These are phyloP conservation scores for Parascedosporium putredinis DNA, from an alignment of 2,329 filamentous ascomycete species.

Conservation along the genomic window DNA sequence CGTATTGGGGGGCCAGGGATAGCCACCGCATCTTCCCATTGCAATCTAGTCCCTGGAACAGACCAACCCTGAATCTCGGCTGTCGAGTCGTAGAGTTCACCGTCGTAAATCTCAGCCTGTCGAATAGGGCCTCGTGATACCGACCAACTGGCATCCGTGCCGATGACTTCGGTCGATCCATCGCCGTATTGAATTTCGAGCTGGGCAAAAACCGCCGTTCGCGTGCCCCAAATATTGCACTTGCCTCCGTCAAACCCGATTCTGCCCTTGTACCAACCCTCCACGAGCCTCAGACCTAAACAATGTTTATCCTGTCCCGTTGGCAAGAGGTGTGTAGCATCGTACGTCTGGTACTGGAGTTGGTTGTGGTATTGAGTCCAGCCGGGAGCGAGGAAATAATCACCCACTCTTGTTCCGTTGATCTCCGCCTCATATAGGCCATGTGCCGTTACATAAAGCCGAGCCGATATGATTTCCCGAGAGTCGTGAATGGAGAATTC, in stretches of 20 bases:
- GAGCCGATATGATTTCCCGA: conserved; percentile 17
- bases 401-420: conserved; percentile 31
- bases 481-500: conserved; percentile 19
- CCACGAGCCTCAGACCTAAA: conserved; percentile 30
- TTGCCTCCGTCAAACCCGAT: conserved; percentile 19
- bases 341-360: conserved; percentile 42
- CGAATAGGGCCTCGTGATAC: conserved; percentile 6
- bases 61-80: neutral
- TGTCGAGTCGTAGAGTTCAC: conserved; percentile 11
- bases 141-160: conserved; percentile 29
- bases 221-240: conserved; percentile 28
- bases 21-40: neutral
- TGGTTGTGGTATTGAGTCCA: conserved; percentile 41
- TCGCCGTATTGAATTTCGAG: conserved; percentile 20
- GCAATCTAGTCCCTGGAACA: neutral
- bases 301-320: conserved; percentile 27
- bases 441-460: conserved; percentile 35
- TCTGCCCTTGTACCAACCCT: conserved; percentile 38
- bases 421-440: conserved; percentile 37
- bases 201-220: conserved; percentile 26
- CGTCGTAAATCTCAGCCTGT: conserved; percentile 12
- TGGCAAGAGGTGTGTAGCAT: conserved; percentile 27
- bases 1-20: conserved; percentile 7
- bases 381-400: conserved; percentile 36
- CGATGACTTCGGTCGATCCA: conserved; percentile 16